These are phyloP conservation scores for California macrophylla DNA, from an alignment of 441 rosid genomes.

Conservation along the genomic window DNA sequence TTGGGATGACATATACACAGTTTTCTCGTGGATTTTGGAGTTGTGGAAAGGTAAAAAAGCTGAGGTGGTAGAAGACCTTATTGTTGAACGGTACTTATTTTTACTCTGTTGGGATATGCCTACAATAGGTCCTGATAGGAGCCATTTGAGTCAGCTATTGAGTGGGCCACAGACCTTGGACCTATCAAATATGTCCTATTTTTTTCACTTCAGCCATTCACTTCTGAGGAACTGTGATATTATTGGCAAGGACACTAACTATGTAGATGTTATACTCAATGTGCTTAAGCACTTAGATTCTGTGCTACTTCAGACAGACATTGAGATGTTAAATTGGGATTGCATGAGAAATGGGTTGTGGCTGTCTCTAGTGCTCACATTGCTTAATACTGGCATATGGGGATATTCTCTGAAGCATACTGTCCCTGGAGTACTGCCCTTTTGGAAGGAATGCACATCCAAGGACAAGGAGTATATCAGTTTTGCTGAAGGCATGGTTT, in stretches of 20 bases:
- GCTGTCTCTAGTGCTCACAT: slow-evolving; percentile 67
- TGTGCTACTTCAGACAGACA: slow-evolving; percentile 32
- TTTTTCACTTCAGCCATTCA: slow-evolving; percentile 55
- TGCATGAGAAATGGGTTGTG: slow-evolving; percentile 75
- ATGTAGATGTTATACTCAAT: slow-evolving; percentile 39
- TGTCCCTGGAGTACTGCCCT: slow-evolving; percentile 40
- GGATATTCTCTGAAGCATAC: slow-evolving; percentile 39
- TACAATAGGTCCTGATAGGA: slow-evolving; percentile 26
- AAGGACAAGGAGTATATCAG: slow-evolving; percentile 38
- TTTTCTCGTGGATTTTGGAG: slow-evolving; percentile 59
- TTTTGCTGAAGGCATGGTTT: slow-evolving; percentile 54
- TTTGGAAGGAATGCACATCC: slow-evolving; percentile 44
- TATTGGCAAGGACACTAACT: slow-evolving; percentile 31
- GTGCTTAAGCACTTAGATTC: slow-evolving; percentile 47
- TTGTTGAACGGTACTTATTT: slow-evolving; percentile 87
- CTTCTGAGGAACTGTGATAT: slow-evolving; percentile 40
- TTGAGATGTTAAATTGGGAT: slow-evolving; percentile 75
- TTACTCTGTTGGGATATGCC: slow-evolving; percentile 82
- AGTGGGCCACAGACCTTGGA: slow-evolving; percentile 38
- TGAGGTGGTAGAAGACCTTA: slow-evolving; percentile 61
- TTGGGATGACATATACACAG: slow-evolving; percentile 44
- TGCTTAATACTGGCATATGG: slow-evolving; percentile 54
- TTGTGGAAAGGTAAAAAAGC: slow-evolving; percentile 82
- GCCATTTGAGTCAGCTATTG: slow-evolving; percentile 34
- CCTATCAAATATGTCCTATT: slow-evolving; percentile 36